These are phyloP conservation scores for Myriosclerotinia duriaeana DNA, from an alignment of 2,329 filamentous ascomycete species.

Conservation along the genomic window DNA sequence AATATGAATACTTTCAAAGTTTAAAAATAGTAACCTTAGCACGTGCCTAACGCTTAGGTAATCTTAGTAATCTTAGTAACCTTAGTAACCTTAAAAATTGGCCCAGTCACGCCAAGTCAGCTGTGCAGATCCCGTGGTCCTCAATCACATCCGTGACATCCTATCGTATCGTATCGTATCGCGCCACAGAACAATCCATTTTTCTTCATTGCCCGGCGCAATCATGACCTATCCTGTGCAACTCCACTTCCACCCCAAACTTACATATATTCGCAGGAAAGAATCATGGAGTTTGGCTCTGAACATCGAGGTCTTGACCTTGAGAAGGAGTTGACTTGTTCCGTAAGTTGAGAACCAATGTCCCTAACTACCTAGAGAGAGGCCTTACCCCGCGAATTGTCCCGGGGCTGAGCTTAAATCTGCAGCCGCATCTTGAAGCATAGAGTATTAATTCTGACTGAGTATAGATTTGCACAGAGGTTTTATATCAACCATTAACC, in stretches of 20 bases:
- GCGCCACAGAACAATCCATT: constrained; percentile 20
- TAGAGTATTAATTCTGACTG: background rate
- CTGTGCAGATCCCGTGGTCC: background rate
- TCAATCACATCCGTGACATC: background rate
- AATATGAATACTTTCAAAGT: too few species aligned
- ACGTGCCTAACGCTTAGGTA: too few species aligned
- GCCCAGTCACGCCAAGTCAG: too few species aligned
- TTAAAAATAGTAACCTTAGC: too few species aligned
- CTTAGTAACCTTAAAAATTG: too few species aligned
- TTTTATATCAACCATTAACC: constrained; percentile 86
- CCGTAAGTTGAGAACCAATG: constrained; percentile 59
- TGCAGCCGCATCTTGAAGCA: background rate
- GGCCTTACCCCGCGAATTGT: constrained; percentile 4
- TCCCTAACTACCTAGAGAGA: background rate
- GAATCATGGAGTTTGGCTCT: constrained; percentile 48
- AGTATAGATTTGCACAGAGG: constrained; percentile 87
- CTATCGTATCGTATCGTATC: constrained; percentile 14
- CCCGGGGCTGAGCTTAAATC: constrained; percentile 7
- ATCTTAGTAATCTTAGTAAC: too few species aligned
- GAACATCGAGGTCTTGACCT: constrained; percentile 63
- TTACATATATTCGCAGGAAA: constrained; percentile 19
- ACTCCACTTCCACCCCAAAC: constrained; percentile 16
- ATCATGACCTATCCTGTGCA: constrained; percentile 24
- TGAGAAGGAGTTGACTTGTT: constrained; percentile 93
- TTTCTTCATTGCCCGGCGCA: constrained; percentile 23